phyloP scores from a whole-genome alignment of 352 stramenopile genomes.

The Hyaloperonospora brassicae region DNA sequence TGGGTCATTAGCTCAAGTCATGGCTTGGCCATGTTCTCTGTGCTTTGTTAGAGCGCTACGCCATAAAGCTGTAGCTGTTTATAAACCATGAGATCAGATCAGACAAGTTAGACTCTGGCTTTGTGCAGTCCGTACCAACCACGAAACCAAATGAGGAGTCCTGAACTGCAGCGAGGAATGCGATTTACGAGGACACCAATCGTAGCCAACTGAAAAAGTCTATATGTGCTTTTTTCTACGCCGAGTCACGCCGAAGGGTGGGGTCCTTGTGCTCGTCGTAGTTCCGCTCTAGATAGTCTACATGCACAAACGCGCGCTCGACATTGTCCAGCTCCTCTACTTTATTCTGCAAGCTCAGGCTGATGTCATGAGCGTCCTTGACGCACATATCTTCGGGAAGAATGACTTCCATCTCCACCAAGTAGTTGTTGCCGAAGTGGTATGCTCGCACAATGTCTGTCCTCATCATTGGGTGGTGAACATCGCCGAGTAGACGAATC shows the following conservation, averaged over 20 bases:
- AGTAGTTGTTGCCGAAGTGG: conserved; percentile 95
- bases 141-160: no score
- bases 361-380: conserved; percentile 93
- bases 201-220: no score
- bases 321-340: conserved; percentile 94
- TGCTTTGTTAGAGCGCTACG: no score
- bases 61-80: no score
- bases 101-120: no score
- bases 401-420: conserved; percentile 84
- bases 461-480: conserved; percentile 83
- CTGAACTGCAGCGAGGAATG: no score
- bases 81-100: no score
- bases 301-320: conserved; percentile 96
- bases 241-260: conserved; percentile 49
- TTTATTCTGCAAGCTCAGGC: conserved; percentile 93
- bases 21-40: no score
- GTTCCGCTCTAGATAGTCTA: conserved; percentile 91
- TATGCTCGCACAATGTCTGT: conserved; percentile 92
- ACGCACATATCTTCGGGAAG: conserved; percentile 87
- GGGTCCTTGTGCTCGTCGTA: conserved; percentile 88
- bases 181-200: no score
- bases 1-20: no score
- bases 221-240: conserved; percentile 3
- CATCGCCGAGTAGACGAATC: conserved; percentile 79
- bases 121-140: no score